These are phyloP conservation scores for Ustilago crameri DNA, from an alignment of 1,284 basidiomycete species.

Conservation along the genomic window DNA sequence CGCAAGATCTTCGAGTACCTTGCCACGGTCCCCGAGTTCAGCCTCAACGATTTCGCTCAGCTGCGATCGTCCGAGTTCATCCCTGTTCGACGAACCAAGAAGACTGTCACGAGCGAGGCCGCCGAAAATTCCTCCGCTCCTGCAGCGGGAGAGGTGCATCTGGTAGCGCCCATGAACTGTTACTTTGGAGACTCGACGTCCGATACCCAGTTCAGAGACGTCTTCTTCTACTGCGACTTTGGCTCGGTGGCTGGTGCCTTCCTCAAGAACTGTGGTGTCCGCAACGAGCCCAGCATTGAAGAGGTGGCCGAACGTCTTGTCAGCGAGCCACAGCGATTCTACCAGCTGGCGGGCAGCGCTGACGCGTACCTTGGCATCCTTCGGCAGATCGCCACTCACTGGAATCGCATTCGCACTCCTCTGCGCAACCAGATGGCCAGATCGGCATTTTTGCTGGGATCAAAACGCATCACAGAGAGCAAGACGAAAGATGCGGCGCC, in stretches of 20 bases:
- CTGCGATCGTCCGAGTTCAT: slow-evolving; percentile 54
- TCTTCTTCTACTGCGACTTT: slow-evolving; percentile 87
- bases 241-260: slow-evolving; percentile 82
- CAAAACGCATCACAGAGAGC: slow-evolving; percentile 71
- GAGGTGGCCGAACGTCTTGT: slow-evolving; percentile 72
- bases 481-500: slow-evolving; percentile 4
- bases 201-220: slow-evolving; percentile 56
- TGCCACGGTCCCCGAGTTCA: slow-evolving; percentile 71
- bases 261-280: slow-evolving; percentile 86
- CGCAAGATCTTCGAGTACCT: slow-evolving; percentile 81
- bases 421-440: slow-evolving; percentile 77
- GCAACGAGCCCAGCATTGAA: slow-evolving; percentile 85
- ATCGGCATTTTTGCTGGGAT: slow-evolving; percentile 79
- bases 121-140: slow-evolving; percentile 5
- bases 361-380: slow-evolving; percentile 79
- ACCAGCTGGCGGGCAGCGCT: slow-evolving; percentile 75
- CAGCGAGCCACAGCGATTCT: slow-evolving; percentile 75
- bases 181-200: slow-evolving; percentile 70
- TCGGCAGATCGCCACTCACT: slow-evolving; percentile 84
- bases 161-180: slow-evolving; percentile 72
- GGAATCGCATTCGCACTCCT: slow-evolving; percentile 73
- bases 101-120: slow-evolving; percentile 2
- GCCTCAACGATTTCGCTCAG: slow-evolving; percentile 37
- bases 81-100: slow-evolving; percentile 46
- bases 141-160: slow-evolving; percentile 24